Conservation (phyloP, 2,329 filamentous ascomycete species). For the Trichoderma cornu-damae region DNA sequence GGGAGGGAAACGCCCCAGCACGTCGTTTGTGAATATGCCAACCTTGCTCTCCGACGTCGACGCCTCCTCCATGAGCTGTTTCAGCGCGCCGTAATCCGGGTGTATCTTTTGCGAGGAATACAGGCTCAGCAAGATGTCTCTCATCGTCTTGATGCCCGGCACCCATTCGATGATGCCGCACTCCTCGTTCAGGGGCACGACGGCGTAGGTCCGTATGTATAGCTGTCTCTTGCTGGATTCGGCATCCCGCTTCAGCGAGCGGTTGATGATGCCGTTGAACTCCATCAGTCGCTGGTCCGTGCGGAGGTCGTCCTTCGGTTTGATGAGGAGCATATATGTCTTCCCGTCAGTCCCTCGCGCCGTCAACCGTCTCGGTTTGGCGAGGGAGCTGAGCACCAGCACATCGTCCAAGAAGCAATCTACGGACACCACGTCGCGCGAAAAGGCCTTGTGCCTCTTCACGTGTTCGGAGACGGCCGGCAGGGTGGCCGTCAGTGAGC, state of each 20-base stretch:
- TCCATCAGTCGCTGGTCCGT: slow-evolving; percentile 99
- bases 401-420: slow-evolving; percentile 79
- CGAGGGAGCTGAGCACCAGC: slow-evolving; percentile 81
- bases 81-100: slow-evolving; percentile 65
- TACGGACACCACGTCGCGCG: slow-evolving; percentile 80
- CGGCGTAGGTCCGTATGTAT: slow-evolving; percentile 95
- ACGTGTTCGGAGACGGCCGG: slow-evolving; percentile 68
- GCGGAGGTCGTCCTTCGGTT: slow-evolving; percentile 94
- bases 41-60: slow-evolving; percentile 54
- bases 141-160: slow-evolving; percentile 86
- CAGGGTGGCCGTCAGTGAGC: slow-evolving; percentile 74
- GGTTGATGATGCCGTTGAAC: slow-evolving; percentile 97
- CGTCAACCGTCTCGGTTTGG: slow-evolving; percentile 84
- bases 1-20: slow-evolving; percentile 65
- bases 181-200: slow-evolving; percentile 94
- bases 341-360: slow-evolving; percentile 86
- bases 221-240: slow-evolving; percentile 85
- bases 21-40: slow-evolving; percentile 63
- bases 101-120: slow-evolving; percentile 70
- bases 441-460: slow-evolving; percentile 79
- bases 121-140: slow-evolving; percentile 78
- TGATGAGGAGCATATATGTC: slow-evolving; percentile 85
- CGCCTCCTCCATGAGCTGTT: slow-evolving; percentile 59
- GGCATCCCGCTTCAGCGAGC: slow-evolving; percentile 83
- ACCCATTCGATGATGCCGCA: slow-evolving; percentile 99